Evolutionary conservation across 371 early-diverging fungal species (phyloP).

Genomic region (Smittium mucronatum): DNA sequence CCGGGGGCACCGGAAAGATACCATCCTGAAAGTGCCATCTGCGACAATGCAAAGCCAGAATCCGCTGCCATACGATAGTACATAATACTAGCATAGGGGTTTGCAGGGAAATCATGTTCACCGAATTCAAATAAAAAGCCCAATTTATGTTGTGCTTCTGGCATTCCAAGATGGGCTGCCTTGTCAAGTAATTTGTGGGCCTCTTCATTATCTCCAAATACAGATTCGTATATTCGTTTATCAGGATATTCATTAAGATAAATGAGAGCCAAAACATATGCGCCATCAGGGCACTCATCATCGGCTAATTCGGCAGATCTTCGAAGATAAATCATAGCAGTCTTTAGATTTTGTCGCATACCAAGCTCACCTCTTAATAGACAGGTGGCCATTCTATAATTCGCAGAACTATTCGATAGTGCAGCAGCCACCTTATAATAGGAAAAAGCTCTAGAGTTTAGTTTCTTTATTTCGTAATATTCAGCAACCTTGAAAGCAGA

Average conservation of each 20-base stretch:
- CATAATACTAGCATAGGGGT: slow-evolving; percentile 22
- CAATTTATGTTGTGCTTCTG: slow-evolving; percentile 40
- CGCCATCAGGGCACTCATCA: slow-evolving; percentile 48
- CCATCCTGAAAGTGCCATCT: slow-evolving; percentile 90
- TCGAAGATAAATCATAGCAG: slow-evolving; percentile 57
- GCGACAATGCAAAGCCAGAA: slow-evolving; percentile 78
- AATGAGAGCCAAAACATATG: slow-evolving; percentile 53
- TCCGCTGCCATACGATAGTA: slow-evolving; percentile 72
- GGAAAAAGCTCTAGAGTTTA: slow-evolving; percentile 48
- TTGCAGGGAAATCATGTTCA: slow-evolving; percentile 33
- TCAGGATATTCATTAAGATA: slow-evolving; percentile 34
- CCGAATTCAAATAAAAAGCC: slow-evolving; percentile 49
- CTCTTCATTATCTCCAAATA: slow-evolving; percentile 43
- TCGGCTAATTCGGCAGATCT: slow-evolving; percentile 51
- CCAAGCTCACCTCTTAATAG: slow-evolving; percentile 50
- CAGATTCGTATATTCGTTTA: slow-evolving; percentile 30
- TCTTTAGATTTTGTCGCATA: slow-evolving; percentile 40
- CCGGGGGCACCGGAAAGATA: slow-evolving; percentile 82
- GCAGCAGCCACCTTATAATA: slow-evolving; percentile 63
- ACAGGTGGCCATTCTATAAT: slow-evolving; percentile 46
- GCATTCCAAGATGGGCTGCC: slow-evolving; percentile 43
- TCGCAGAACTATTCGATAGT: slow-evolving; percentile 50
- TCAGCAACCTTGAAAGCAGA: slow-evolving; percentile 44
- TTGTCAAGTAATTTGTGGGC: slow-evolving; percentile 39
- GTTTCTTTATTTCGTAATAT: slow-evolving; percentile 46